phyloP scores from a whole-genome alignment of 2,329 filamentous ascomycete genomes.

The Nigrospora osmanthi region DNA sequence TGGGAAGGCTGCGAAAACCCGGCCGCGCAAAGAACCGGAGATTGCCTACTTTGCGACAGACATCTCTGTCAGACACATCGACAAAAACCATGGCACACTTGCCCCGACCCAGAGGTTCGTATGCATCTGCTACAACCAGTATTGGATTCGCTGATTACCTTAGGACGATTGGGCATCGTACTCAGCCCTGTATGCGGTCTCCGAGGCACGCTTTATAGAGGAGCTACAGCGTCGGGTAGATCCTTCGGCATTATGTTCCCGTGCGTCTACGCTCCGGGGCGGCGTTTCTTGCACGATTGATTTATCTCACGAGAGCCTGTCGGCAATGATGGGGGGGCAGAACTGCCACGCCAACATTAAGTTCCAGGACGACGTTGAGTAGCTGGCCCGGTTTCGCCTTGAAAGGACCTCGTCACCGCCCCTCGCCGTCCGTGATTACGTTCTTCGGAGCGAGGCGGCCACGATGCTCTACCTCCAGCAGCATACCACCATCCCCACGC shows the following conservation, averaged over 20 bases:
- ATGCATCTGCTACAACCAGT: too few relatives aligned
- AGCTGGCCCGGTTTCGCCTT: constrained; percentile 17
- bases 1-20: too few relatives aligned
- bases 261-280: constrained; percentile 10
- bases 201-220: background rate
- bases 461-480: constrained; percentile 14
- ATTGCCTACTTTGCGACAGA: too few relatives aligned
- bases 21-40: too few relatives aligned
- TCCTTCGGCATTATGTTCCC: constrained; percentile 5
- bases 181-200: constrained; percentile 8
- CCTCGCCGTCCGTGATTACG: constrained; percentile 10
- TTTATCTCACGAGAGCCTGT: constrained; percentile 10
- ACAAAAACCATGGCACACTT: too few relatives aligned
- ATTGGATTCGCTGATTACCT: background rate
- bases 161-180: constrained; percentile 9
- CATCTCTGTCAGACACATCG: too few relatives aligned
- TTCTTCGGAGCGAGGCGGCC: constrained; percentile 17
- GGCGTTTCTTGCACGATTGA: constrained; percentile 11
- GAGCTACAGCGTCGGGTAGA: too few relatives aligned
- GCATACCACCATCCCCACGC: constrained; percentile 20
- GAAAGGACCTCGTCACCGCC: constrained; percentile 11
- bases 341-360: constrained; percentile 19
- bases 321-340: constrained; percentile 16
- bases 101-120: too few relatives aligned
- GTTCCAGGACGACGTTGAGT: constrained; percentile 15